A percentile compares a stretch with the other conserved stretches of the same genome.
These are phyloP conservation scores for Otatea glauca DNA, from an alignment of 176 grass and related monocot species.

Conservation along the genomic window DNA sequence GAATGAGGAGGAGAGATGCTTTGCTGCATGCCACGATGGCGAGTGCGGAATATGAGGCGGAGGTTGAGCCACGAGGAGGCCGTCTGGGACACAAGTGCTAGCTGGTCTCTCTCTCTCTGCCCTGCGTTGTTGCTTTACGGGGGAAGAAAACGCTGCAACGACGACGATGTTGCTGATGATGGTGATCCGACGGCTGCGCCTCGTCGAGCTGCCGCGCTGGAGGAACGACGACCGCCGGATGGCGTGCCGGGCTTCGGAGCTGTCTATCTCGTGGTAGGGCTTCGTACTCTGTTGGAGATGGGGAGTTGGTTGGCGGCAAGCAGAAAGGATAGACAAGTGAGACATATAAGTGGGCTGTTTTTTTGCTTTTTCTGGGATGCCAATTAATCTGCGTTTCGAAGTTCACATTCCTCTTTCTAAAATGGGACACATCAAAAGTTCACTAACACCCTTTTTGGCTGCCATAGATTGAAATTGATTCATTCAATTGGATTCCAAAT, in stretches of 20 bases:
- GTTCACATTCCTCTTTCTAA: too few species aligned
- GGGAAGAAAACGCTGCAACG: neutral
- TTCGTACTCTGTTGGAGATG: neutral
- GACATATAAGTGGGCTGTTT: too few species aligned
- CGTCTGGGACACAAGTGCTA: slow-evolving; percentile 24
- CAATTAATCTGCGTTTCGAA: too few species aligned
- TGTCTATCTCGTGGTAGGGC: slow-evolving; percentile 47
- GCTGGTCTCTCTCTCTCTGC: neutral
- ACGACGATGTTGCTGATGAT: neutral
- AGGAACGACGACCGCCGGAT: neutral
- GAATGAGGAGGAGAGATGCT: slow-evolving; percentile 26
- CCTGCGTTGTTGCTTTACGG: neutral
- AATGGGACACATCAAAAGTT: too few species aligned
- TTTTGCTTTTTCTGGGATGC: too few species aligned
- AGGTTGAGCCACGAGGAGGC: slow-evolving; percentile 54
- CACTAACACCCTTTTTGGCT: too few species aligned
- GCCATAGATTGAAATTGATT: too few species aligned
- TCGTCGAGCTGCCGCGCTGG: neutral
- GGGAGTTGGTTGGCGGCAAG: too few species aligned
- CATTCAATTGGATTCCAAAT: too few species aligned
- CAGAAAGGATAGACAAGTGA: too few species aligned
- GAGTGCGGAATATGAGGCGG: slow-evolving; percentile 40
- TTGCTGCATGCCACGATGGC: slow-evolving; percentile 36
- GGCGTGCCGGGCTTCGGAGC: neutral
- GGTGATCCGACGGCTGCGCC: neutral